Conservation (phyloP, 2,329 filamentous ascomycete species). For the Phialophora expanda region DNA sequence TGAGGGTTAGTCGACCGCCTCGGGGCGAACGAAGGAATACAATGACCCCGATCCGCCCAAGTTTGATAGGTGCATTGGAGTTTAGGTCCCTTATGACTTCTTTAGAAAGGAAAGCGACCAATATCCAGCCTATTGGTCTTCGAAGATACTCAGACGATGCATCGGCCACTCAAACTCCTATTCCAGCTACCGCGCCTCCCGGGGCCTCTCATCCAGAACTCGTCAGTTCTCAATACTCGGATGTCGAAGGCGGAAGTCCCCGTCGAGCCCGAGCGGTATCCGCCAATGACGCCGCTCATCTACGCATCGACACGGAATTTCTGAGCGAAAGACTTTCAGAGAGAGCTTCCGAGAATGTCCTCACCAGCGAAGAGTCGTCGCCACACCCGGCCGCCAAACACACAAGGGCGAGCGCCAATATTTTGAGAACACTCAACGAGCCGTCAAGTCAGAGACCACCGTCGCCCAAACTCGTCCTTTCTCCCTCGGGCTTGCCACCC, state of each 20-base stretch:
- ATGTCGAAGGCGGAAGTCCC: slow-evolving; percentile 14
- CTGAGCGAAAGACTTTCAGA: slow-evolving; percentile 36
- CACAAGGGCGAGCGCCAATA: slow-evolving; percentile 28
- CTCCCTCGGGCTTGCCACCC: slow-evolving; percentile 46
- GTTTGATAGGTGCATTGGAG: slow-evolving; percentile 89
- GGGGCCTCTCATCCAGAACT: slow-evolving; percentile 38
- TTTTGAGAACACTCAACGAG: slow-evolving; percentile 32
- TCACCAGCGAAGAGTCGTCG: slow-evolving; percentile 26
- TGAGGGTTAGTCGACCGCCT: slow-evolving; percentile 78
- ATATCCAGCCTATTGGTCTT: slow-evolving; percentile 70
- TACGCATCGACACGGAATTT: slow-evolving; percentile 52
- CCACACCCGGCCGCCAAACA: slow-evolving; percentile 1
- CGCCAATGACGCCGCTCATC: slow-evolving; percentile 60
- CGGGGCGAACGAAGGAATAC: slow-evolving; percentile 71
- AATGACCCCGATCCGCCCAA: slow-evolving; percentile 85
- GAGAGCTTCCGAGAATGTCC: slow-evolving; percentile 18
- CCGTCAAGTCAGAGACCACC: slow-evolving; percentile 36
- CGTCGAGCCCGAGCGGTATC: slow-evolving; percentile 61
- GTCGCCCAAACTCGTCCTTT: slow-evolving; percentile 49
- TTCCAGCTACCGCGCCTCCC: slow-evolving; percentile 43
- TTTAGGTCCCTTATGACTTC: slow-evolving; percentile 91
- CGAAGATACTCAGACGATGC: slow-evolving; percentile 72
- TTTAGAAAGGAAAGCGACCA: slow-evolving; percentile 78
- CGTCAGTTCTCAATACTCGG: slow-evolving; percentile 34
- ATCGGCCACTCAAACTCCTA: slow-evolving; percentile 50